Evolutionary conservation across 306 rosid species (phyloP), one percentile per base, ranked within the genome.

Genomic region (Trifolium fragiferum): DNA sequence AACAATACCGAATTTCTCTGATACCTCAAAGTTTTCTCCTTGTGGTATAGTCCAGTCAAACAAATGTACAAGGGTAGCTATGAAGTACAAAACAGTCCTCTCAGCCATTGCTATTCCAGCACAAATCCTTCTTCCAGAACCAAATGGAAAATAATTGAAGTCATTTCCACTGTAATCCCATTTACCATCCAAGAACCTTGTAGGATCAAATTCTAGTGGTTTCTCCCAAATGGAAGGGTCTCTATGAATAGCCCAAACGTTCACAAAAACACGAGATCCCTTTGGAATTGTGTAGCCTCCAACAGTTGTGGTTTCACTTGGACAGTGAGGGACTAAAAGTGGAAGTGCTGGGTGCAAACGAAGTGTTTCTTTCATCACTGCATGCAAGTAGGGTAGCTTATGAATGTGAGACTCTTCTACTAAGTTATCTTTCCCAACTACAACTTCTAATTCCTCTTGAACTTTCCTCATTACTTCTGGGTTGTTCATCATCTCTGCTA

Each of bases 41-140:
- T 54, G 33, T 0, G 87, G 87, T 3, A 89, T 1, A 46, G 54
- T 67, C 96, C 97, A 91, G 50, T 91, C 90, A 76, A 87, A 91
- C 4, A 86, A 86, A 73, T 91, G 93, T 44, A 87, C 10, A 4
- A 91, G 83, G 0, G 91, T 91, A 8, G 97, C 96, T 1, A 85
- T 55, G 6, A 81, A 84, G 68, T 86, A 64, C 35, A 89, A 14
- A 38, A 89, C 89, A 8, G 77, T 84, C 72, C 90, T 87, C 84
- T 91, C 91, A 7, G 93, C 97, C 97, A 91, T 89, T n/a, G 84
- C 91, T 2, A 63, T 83, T 14, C 97, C 97, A 20, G 86, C 93
- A 69, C 97, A 89, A 1, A 87, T 87, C 74, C 97, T 86, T 75
- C 91, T 76, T 6, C 96, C 97, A 27, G 93, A 89, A 14, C 96